Conservation (phyloP, 2,329 filamentous ascomycete genomes). For the Ustilaginoidea virens region DNA sequence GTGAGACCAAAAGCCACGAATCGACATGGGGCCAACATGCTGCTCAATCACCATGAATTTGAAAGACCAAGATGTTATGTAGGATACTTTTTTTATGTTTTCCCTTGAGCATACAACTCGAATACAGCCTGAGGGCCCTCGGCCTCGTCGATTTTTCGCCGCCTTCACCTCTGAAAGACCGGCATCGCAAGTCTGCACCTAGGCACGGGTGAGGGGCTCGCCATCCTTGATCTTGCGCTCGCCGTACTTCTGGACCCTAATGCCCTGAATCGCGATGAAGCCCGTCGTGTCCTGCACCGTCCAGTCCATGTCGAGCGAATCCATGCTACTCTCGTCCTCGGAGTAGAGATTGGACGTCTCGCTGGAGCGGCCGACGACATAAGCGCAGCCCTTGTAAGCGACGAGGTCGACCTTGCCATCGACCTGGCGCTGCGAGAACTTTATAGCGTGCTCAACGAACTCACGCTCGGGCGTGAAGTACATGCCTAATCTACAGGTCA, state of each 20-base stretch:
- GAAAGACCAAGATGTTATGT: neutral
- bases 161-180: neutral
- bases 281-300: conserved; percentile 37
- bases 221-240: conserved; percentile 16
- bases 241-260: conserved; percentile 39
- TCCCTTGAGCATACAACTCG: neutral
- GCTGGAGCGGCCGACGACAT: conserved; percentile 29
- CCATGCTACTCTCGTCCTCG: conserved; percentile 33
- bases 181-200: conserved; percentile 1
- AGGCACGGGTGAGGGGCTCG: conserved; percentile 19
- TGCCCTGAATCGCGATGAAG: conserved; percentile 55
- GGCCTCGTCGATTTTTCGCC: neutral
- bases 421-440: conserved; percentile 39
- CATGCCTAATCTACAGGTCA: conserved; percentile 17
- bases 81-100: neutral
- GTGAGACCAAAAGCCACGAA: conserved; percentile 1
- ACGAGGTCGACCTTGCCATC: conserved; percentile 13
- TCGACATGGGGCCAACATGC: neutral
- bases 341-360: conserved; percentile 34
- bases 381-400: conserved; percentile 32
- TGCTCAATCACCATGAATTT: neutral
- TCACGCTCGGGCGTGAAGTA: conserved; percentile 36
- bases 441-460: conserved; percentile 45
- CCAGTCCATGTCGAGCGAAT: conserved; percentile 13
- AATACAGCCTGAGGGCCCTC: neutral